phyloP scores from a whole-genome alignment of 306 rosid genomes.

The Crotalaria pallida region DNA sequence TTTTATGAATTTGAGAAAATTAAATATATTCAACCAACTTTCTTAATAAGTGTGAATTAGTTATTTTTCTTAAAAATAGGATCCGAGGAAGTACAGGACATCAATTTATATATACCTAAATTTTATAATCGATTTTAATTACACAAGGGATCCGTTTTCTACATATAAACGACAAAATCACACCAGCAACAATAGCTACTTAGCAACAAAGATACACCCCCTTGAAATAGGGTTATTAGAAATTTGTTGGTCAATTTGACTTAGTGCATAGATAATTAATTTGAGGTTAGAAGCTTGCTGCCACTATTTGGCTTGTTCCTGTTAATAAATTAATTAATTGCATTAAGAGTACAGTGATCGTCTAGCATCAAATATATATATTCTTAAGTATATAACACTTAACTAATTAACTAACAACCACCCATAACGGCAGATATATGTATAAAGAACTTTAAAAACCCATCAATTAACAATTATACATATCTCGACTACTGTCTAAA shows the following conservation, averaged over 20 bases:
- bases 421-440: too few species aligned
- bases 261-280: slow-evolving; percentile 5
- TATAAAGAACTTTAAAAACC: too few species aligned
- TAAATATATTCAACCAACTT: too few species aligned
- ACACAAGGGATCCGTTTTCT: background rate
- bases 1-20: too few species aligned
- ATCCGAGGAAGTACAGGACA: background rate
- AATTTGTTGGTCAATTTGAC: slow-evolving; percentile 4
- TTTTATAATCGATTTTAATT: background rate
- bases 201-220: slow-evolving; percentile 17
- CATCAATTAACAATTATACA: too few species aligned
- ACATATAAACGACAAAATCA: background rate
- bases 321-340: slow-evolving; percentile 9
- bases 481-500: too few species aligned
- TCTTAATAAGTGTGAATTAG: too few species aligned
- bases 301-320: slow-evolving; percentile 5
- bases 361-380: background rate
- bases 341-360: background rate
- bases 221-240: background rate
- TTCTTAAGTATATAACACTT: background rate
- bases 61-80: too few species aligned
- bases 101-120: background rate
- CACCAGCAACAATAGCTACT: background rate
- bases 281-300: background rate
- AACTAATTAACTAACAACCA: too few species aligned